phyloP scores from a whole-genome alignment of 2,329 filamentous ascomycete genomes.

The Aspergillus fumigatus region DNA sequence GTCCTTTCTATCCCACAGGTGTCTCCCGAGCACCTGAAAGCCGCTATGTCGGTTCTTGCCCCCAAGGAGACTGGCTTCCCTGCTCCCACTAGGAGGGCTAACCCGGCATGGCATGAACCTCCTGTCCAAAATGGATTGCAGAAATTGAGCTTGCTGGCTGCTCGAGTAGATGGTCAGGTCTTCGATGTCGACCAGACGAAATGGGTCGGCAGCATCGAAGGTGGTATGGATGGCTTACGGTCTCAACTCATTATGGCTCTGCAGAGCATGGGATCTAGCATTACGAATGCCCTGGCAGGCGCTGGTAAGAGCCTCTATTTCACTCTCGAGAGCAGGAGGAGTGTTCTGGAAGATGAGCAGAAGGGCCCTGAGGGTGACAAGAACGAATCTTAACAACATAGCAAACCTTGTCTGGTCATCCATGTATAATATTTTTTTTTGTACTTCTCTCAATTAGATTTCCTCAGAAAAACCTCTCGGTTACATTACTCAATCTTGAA shows the following conservation, averaged over 20 bases:
- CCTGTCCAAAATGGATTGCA: constrained; percentile 74
- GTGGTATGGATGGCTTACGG: constrained; percentile 74
- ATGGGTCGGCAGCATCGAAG: constrained; percentile 73
- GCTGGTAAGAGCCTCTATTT: constrained; percentile 79
- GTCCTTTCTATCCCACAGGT: constrained; percentile 76
- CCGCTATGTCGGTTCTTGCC: constrained; percentile 71
- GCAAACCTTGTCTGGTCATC: constrained; percentile 14
- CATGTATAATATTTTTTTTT: constrained; percentile 35
- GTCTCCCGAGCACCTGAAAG: constrained; percentile 76
- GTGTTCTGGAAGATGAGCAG: constrained; percentile 71
- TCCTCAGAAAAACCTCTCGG: neutral
- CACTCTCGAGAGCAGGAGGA: constrained; percentile 76
- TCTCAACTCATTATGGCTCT: constrained; percentile 77
- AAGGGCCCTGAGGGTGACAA: constrained; percentile 32
- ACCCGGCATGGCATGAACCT: constrained; percentile 75
- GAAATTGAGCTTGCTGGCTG: constrained; percentile 83
- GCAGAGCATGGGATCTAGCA: constrained; percentile 70
- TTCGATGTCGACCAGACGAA: constrained; percentile 70
- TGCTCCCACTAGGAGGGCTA: constrained; percentile 69
- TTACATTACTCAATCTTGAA: neutral
- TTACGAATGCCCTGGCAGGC: constrained; percentile 75
- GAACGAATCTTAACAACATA: constrained; percentile 27
- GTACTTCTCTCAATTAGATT: constrained; percentile 17
- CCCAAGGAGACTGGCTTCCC: constrained; percentile 71
- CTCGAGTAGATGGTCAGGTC: constrained; percentile 77